Base-by-base conservation (phyloP, 192 early-diverging fungal genomes). In the Dissophora globulifera region DNA sequence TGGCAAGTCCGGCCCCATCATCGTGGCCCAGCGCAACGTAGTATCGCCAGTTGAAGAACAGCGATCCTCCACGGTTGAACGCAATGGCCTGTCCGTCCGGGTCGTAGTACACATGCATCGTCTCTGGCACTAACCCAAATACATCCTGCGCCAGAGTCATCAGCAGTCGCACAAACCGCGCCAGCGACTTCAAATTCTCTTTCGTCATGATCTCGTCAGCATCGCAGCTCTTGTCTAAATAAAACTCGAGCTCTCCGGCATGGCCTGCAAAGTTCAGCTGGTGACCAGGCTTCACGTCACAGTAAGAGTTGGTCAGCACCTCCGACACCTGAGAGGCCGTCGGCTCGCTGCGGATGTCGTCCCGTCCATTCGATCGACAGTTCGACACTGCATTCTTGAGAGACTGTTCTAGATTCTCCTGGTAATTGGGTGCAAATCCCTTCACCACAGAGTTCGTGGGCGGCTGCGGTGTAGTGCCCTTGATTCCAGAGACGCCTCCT, bases 31-130 rank as follows among this genome's bases (percentile, higher is more conserved):
- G 66, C 0, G 79, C 88, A 7, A 91, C 65, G 70, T 90, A 96
- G 78, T 83, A 95, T 15, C 93, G 68, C 40, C 90, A 66, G 47
- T 97, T 97, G 75, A 97, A 94, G 62, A 94, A 97, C 32, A 97
- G 78, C 11, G 87, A 78, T 0, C 87, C 81, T 32, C 83, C 86
- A 3, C 89, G 82, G 58, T 96, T 94, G 62, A 97, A 95, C 3
- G 94, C 93, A 69, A 96, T 88, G 1, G 91, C 85, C 0, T 80
- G 57, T 2, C 91, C 92, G 29, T 82, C 67, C 1, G 60, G 56
- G 79, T 97, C 94, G 69, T 85, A 94, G 53, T 88, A 96, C 15
- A 96, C 83, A 54, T 94, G 92, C 23, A 96, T 65, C 0, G 86
- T 80, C 22, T 72, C 58, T 0, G 65, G 48, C 7, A 68, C 55